These are phyloP conservation scores for Wickerhamiella vanderwaltii DNA, from an alignment of 805 yeast genomes.

Conservation along the genomic window DNA sequence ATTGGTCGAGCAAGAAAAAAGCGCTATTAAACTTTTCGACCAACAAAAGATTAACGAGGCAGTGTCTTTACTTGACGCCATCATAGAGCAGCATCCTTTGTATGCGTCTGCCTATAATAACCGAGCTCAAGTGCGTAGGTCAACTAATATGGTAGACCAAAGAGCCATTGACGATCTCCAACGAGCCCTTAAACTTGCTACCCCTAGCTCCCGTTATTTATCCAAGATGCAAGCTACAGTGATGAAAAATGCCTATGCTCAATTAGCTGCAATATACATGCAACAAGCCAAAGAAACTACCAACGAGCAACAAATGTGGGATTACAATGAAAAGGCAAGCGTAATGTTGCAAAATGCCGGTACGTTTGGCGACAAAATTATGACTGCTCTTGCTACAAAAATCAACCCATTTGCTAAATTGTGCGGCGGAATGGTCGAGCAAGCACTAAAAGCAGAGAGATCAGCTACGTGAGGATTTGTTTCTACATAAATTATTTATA, in stretches of 20 bases:
- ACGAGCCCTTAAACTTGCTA: slow-evolving; percentile 23
- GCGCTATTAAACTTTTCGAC: slow-evolving; percentile 18
- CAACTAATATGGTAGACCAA: background rate
- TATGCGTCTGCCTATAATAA: slow-evolving; percentile 29
- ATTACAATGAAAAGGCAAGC: slow-evolving; percentile 24
- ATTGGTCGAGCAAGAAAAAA: slow-evolving; percentile 21
- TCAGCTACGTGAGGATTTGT: background rate
- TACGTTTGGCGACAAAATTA: slow-evolving; percentile 25
- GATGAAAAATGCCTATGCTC: slow-evolving; percentile 25
- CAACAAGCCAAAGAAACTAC: slow-evolving; percentile 14
- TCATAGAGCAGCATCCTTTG: slow-evolving; percentile 21
- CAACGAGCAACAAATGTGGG: slow-evolving; percentile 19
- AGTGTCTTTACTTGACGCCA: slow-evolving; percentile 15
- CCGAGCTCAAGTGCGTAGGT: slow-evolving; percentile 23
- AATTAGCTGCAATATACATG: slow-evolving; percentile 24
- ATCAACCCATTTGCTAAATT: slow-evolving; percentile 28
- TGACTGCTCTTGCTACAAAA: slow-evolving; percentile 21
- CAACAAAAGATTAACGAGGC: slow-evolving; percentile 13
- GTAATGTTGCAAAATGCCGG: slow-evolving; percentile 23
- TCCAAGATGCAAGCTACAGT: slow-evolving; percentile 26
- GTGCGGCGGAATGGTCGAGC: slow-evolving; percentile 27
- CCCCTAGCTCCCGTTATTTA: slow-evolving; percentile 17
- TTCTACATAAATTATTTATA: no score
- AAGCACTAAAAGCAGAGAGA: slow-evolving; percentile 1
- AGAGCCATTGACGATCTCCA: slow-evolving; percentile 19